Percentiles rank a stretch among this genome's conserved stretches.
Evolutionary conservation across 805 yeast species (phyloP).

Genomic region (Hanseniaspora hatyaiensis): DNA sequence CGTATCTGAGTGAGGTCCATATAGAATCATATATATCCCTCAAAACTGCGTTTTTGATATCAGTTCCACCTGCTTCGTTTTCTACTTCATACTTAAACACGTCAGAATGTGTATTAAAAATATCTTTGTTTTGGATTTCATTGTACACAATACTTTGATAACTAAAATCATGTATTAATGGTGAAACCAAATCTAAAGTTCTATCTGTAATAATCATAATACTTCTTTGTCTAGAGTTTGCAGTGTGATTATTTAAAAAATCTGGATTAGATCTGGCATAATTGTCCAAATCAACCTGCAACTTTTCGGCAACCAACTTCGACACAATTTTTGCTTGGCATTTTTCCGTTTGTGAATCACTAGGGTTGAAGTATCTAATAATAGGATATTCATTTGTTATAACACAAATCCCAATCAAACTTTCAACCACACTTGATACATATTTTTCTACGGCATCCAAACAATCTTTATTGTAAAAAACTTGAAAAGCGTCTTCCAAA

Average conservation of each 20-base stretch:
- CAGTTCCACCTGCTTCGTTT: slow-evolving; percentile 39
- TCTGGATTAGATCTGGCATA: slow-evolving; percentile 60
- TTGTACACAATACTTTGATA: slow-evolving; percentile 91
- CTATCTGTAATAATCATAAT: slow-evolving; percentile 71
- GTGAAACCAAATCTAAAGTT: slow-evolving; percentile 69
- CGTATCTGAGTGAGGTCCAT: slow-evolving; percentile 61
- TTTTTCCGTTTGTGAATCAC: slow-evolving; percentile 37
- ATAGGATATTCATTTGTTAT: slow-evolving; percentile 81
- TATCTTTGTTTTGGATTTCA: slow-evolving; percentile 32
- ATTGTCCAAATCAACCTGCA: slow-evolving; percentile 60
- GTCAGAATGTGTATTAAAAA: slow-evolving; percentile 34
- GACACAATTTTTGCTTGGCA: slow-evolving; percentile 52
- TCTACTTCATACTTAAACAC: slow-evolving; percentile 45
- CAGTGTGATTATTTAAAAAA: slow-evolving; percentile 48
- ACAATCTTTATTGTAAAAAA: slow-evolving; percentile 58
- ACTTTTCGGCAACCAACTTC: slow-evolving; percentile 55
- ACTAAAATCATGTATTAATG: slow-evolving; percentile 76
- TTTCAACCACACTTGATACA: slow-evolving; percentile 45
- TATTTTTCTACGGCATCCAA: slow-evolving; percentile 48
- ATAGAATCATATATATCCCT: slow-evolving; percentile 49
- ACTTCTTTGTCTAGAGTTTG: slow-evolving; percentile 53
- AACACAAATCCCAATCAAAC: slow-evolving; percentile 62
- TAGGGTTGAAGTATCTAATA: slow-evolving; percentile 53
- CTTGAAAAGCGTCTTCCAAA: slow-evolving; percentile 50
- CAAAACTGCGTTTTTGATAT: slow-evolving; percentile 38